These are phyloP conservation scores for Didymella arachidicola DNA, from an alignment of 2,329 filamentous ascomycete genomes.

Conservation along the genomic window DNA sequence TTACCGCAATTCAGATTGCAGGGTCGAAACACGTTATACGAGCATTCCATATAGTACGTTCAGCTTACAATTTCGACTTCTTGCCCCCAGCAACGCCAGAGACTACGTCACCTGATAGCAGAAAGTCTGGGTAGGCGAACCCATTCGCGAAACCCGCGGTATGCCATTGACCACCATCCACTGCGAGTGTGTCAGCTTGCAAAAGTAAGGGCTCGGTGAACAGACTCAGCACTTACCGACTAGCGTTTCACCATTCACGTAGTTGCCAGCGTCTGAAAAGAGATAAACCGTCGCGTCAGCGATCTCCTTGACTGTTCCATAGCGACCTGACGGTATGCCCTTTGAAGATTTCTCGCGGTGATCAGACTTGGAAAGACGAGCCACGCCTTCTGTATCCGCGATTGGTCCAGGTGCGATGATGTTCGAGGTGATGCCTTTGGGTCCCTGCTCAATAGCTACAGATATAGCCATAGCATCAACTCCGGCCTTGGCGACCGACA, in stretches of 20 bases:
- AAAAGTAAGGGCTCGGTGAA: background rate
- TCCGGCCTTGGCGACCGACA: slow-evolving; percentile 88
- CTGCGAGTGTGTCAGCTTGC: slow-evolving; percentile 40
- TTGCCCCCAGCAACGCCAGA: slow-evolving; percentile 66
- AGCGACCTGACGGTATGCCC: slow-evolving; percentile 73
- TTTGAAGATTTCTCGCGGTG: slow-evolving; percentile 41
- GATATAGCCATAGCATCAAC: slow-evolving; percentile 84
- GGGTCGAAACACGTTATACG: background rate
- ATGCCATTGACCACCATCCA: slow-evolving; percentile 64
- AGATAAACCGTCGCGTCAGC: slow-evolving; percentile 90
- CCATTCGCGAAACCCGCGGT: slow-evolving; percentile 48
- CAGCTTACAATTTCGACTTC: slow-evolving; percentile 61
- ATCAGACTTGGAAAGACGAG: slow-evolving; percentile 51
- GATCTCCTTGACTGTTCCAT: slow-evolving; percentile 84
- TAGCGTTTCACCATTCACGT: slow-evolving; percentile 81
- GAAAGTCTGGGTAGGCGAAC: slow-evolving; percentile 65
- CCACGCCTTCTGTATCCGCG: slow-evolving; percentile 74
- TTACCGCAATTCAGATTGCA: background rate
- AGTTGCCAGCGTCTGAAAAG: slow-evolving; percentile 85
- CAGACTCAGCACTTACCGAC: slow-evolving; percentile 66
- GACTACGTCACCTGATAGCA: slow-evolving; percentile 62
- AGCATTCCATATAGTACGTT: background rate
- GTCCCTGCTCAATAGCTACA: slow-evolving; percentile 88
- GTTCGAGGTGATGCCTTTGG: slow-evolving; percentile 85
- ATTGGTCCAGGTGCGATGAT: slow-evolving; percentile 90